Evolutionary conservation across 1,284 basidiomycete genomes (phyloP), one percentile per base, ranked within the genome.

Genomic region (Gomphus bonarii): DNA sequence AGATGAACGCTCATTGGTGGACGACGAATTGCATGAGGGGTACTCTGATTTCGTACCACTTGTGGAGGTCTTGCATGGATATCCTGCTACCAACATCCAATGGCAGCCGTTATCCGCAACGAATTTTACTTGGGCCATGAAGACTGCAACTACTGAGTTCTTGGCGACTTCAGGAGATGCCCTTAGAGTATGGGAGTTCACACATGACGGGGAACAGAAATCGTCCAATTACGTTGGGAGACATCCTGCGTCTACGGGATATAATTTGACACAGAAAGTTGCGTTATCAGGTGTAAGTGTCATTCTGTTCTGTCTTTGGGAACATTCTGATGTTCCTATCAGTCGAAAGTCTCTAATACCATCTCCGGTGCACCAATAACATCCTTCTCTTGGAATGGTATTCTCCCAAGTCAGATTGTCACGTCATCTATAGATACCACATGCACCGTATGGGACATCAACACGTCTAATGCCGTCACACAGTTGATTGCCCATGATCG

Each of bases 401-500:
- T 91, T 64, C 78, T 85, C 3, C 91, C 93, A 1, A 86, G 82
- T 61, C 80, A 88, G 53, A 85, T 97, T 65, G 94, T 97, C 42
- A 97, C 95, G 3, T 94, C 93, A 40, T 97, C 93, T 8, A 97
- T 95, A 65, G 94, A 97, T 69, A 95, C 92, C 46, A 95, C 93
- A 18, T 93, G 93, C 67, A 95, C 92, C 1, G 85, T 95, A 33
- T 95, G 95, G 95, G 97, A 99, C 68, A 91, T 99, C 67, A 91
- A 97, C 63, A 94, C 92, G 1, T 83, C 85, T 18, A 86, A 89
- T n/a, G 95, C 97, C 14, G 84, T 99, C 65, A 99, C 97, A 1
- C 97, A 99, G 70, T 82, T 95, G 63, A 95, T 95, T 68, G 97
- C 97, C 0, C 97, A 99, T 73, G 97, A 99, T 75, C 84, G 93